These are phyloP conservation scores for Moesziomyces sp. DNA, from an alignment of 1,284 basidiomycete species.

Conservation along the genomic window DNA sequence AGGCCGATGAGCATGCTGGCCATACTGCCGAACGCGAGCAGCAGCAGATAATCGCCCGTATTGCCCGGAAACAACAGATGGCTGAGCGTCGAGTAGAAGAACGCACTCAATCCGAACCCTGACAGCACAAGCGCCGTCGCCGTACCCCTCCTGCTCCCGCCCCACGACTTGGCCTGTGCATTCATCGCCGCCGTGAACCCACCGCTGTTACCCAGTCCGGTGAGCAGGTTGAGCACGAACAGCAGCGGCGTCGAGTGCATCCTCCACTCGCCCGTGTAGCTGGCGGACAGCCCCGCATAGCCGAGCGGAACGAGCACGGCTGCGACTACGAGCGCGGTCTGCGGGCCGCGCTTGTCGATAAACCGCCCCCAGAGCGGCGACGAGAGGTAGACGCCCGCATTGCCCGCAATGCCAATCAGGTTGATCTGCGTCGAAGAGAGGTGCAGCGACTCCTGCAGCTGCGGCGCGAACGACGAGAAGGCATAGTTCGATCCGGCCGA, in stretches of 20 bases:
- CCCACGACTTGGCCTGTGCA: constrained; percentile 65
- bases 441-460: constrained; percentile 66
- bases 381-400: constrained; percentile 67
- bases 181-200: constrained; percentile 67
- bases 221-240: constrained; percentile 56
- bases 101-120: constrained; percentile 85
- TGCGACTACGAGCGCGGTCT: constrained; percentile 49
- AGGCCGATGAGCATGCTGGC: constrained; percentile 77
- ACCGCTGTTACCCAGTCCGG: constrained; percentile 60
- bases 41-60: constrained; percentile 76
- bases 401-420: constrained; percentile 68
- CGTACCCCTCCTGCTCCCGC: constrained; percentile 72
- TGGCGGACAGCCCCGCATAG: constrained; percentile 50
- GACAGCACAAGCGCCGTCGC: constrained; percentile 80
- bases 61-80: constrained; percentile 77
- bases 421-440: constrained; percentile 67
- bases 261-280: constrained; percentile 38
- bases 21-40: constrained; percentile 79
- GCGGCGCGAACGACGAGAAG: constrained; percentile 66
- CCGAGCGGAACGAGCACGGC: constrained; percentile 54
- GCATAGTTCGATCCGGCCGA: constrained; percentile 68
- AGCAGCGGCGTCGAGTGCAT: constrained; percentile 45
- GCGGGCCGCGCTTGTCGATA: constrained; percentile 61
- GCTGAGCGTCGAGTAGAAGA: constrained; percentile 78
- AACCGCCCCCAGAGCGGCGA: constrained; percentile 63